Percentiles rank a stretch among this genome's conserved stretches.
phyloP scores from a whole-genome alignment of 371 early-diverging fungal species.

The Dentiscutata heterogama region DNA sequence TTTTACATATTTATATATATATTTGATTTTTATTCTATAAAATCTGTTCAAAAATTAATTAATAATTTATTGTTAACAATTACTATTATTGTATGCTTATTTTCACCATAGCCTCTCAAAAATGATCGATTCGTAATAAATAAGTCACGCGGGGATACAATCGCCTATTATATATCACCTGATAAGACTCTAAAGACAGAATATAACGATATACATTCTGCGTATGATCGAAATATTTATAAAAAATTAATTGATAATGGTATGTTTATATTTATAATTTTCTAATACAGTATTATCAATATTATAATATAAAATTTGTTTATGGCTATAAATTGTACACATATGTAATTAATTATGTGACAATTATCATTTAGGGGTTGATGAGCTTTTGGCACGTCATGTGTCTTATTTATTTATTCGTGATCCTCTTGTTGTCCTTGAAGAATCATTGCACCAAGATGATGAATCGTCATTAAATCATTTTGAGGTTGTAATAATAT shows the following conservation, averaged over 20 bases:
- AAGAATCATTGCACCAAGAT: slow-evolving; percentile 91
- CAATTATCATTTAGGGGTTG: slow-evolving; percentile 68
- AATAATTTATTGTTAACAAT: no score
- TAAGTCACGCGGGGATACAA: slow-evolving; percentile 98
- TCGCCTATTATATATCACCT: slow-evolving; percentile 91
- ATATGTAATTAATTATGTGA: no score
- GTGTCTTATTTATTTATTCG: slow-evolving; percentile 98
- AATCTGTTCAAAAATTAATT: no score
- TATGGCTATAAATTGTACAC: neutral
- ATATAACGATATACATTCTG: slow-evolving; percentile 95
- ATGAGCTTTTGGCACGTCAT: slow-evolving; percentile 93
- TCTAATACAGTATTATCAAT: no score
- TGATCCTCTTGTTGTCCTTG: slow-evolving; percentile 97
- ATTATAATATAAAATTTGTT: neutral
- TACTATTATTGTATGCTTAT: no score
- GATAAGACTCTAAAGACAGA: slow-evolving; percentile 82
- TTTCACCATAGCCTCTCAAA: slow-evolving; percentile 68
- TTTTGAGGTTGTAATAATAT: slow-evolving; percentile 79
- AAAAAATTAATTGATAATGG: slow-evolving; percentile 73
- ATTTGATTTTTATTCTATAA: no score
- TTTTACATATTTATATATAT: neutral
- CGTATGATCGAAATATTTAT: slow-evolving; percentile 85
- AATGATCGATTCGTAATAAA: slow-evolving; percentile 81
- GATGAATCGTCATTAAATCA: slow-evolving; percentile 89
- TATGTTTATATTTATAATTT: neutral